These are phyloP conservation scores for Brettanomyces nanus DNA, from an alignment of 805 yeast genomes.

Conservation along the genomic window DNA sequence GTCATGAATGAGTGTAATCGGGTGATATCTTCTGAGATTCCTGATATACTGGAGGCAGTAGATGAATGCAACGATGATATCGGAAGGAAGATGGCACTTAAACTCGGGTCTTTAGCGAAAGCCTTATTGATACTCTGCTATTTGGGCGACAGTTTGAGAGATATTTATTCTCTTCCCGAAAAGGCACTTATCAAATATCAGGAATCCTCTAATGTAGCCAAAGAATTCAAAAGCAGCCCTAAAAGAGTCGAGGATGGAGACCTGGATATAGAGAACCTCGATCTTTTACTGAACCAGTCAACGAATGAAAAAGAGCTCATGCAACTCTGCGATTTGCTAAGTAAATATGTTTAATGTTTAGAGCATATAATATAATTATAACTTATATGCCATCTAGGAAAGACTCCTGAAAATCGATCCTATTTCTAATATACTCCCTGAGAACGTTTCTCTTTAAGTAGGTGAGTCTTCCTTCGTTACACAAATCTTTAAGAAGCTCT, in stretches of 20 bases:
- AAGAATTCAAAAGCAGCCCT: conserved; percentile 12
- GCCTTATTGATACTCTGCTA: conserved; percentile 11
- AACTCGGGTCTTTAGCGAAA: conserved; percentile 10
- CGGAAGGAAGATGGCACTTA: conserved; percentile 2
- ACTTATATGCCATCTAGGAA: conserved; percentile 25
- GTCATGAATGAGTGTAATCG: conserved; percentile 38
- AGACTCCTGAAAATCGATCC: conserved; percentile 59
- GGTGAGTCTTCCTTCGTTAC: conserved; percentile 73
- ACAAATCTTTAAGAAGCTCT: conserved; percentile 64
- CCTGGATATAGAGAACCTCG: neutral
- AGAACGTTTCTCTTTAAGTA: conserved; percentile 53
- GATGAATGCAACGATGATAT: conserved; percentile 10
- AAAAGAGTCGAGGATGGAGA: conserved; percentile 8
- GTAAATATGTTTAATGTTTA: neutral
- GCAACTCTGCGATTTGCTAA: conserved; percentile 1
- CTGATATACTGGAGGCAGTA: conserved; percentile 23
- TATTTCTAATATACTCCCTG: conserved; percentile 56
- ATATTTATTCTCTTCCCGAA: conserved; percentile 14
- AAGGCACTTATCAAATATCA: conserved; percentile 15
- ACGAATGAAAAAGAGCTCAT: neutral
- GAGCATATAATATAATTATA: too few species aligned
- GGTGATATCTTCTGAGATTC: conserved; percentile 33
- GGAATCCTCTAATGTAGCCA: conserved; percentile 12
- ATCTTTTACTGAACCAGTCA: neutral
- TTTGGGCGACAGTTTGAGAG: conserved; percentile 9